Percentiles rank a stretch among this genome's conserved stretches.
Evolutionary conservation across 2,329 filamentous ascomycete species (phyloP).

Genomic region (Rhinocladiella mackenziei): DNA sequence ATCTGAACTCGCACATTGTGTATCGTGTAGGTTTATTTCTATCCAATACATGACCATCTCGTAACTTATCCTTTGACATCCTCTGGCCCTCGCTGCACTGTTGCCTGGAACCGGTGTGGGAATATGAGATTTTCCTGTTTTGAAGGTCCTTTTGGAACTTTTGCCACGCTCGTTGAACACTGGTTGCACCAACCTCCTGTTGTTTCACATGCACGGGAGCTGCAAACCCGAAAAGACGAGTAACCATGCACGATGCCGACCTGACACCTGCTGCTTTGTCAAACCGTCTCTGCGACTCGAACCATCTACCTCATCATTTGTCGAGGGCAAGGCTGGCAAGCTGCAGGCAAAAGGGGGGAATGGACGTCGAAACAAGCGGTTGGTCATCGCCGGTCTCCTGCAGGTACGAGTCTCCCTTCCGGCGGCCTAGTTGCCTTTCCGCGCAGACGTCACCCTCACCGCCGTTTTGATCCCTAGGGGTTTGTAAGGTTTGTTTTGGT

Average conservation of each 20-base stretch:
- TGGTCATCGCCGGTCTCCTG: slow-evolving; percentile 11
- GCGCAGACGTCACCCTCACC: slow-evolving; percentile 13
- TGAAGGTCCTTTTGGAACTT: too few species aligned
- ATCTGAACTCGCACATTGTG: too few species aligned
- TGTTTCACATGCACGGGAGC: slow-evolving; percentile 13
- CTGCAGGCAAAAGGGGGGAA: slow-evolving; percentile 12
- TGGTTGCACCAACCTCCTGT: not conserved
- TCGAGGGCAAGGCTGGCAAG: slow-evolving; percentile 16
- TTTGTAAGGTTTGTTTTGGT: too few species aligned
- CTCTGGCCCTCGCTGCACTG: too few species aligned
- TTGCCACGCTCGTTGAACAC: too few species aligned
- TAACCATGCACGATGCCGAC: slow-evolving; percentile 1
- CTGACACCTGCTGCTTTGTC: too few species aligned
- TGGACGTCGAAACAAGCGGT: slow-evolving; percentile 21
- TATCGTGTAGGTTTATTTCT: not conserved
- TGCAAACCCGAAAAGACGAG: slow-evolving; percentile 5
- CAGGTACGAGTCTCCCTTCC: slow-evolving; percentile 16
- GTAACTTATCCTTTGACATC: slow-evolving; percentile 4
- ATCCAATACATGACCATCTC: slow-evolving; percentile 3
- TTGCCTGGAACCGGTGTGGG: too few species aligned
- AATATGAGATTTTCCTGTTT: too few species aligned
- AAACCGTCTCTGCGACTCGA: too few species aligned
- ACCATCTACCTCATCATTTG: too few species aligned
- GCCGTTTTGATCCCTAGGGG: too few species aligned
- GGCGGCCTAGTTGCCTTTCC: slow-evolving; percentile 7